phyloP scores from a whole-genome alignment of 2,329 filamentous ascomycete species.

The Fusarium pilosicola region DNA sequence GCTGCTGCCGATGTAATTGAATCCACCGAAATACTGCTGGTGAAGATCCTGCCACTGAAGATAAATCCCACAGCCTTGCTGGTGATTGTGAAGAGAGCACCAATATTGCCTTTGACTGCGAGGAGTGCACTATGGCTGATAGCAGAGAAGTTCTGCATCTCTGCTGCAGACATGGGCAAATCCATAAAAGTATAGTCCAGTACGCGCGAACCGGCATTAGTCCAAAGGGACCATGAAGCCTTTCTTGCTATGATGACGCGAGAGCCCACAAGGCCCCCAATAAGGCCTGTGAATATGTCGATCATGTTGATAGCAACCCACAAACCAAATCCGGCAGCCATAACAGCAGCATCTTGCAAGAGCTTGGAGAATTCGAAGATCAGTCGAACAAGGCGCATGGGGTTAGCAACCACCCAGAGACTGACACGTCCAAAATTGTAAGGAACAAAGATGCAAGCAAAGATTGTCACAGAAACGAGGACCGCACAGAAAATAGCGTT shows the following conservation, averaged over 20 bases:
- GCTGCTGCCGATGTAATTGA: constrained; percentile 12
- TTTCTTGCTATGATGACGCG: constrained; percentile 49
- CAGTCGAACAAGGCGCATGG: constrained; percentile 77
- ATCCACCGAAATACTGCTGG: constrained; percentile 19
- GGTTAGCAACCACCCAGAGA: constrained; percentile 82
- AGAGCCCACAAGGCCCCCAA: constrained; percentile 46
- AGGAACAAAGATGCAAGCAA: constrained; percentile 86
- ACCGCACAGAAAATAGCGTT: constrained; percentile 95
- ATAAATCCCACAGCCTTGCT: constrained; percentile 56
- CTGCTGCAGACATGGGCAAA: constrained; percentile 63
- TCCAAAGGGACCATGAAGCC: constrained; percentile 55
- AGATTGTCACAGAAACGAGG: constrained; percentile 86
- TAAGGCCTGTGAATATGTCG: constrained; percentile 50
- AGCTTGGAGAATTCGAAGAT: constrained; percentile 81
- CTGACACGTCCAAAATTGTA: constrained; percentile 91
- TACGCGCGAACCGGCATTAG: constrained; percentile 58
- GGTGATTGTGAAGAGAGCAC: constrained; percentile 52
- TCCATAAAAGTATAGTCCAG: constrained; percentile 62
- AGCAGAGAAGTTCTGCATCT: constrained; percentile 81
- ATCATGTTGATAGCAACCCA: constrained; percentile 54
- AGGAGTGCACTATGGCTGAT: constrained; percentile 77
- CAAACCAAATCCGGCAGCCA: constrained; percentile 66
- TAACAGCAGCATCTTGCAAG: constrained; percentile 78
- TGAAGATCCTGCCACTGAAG: constrained; percentile 54
- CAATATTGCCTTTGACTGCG: constrained; percentile 65